Conservation (phyloP, 352 stramenopile genomes). For the Aphanomyces cochlioides region DNA sequence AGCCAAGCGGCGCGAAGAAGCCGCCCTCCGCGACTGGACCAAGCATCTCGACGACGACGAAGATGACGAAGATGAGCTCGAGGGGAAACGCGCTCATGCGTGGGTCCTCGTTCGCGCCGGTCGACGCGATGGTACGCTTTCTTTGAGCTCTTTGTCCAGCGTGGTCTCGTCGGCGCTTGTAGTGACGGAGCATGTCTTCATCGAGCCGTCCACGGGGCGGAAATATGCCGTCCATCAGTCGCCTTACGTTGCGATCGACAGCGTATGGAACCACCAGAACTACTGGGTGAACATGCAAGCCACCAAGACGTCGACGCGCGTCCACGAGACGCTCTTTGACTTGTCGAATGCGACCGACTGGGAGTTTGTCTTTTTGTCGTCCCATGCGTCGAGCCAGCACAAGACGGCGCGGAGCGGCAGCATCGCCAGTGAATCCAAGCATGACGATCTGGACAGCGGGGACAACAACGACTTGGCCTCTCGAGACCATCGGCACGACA, state of each 20-base stretch:
- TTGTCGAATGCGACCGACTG: conserved; percentile 81
- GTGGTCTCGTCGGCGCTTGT: too few relatives aligned
- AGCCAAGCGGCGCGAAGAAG: conserved; percentile 25
- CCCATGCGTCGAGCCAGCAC: conserved; percentile 46
- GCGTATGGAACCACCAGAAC: conserved; percentile 93
- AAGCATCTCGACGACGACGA: conserved; percentile 53
- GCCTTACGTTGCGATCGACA: conserved; percentile 87
- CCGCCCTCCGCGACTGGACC: conserved; percentile 39
- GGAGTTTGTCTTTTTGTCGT: conserved; percentile 89
- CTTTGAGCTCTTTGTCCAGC: neutral
- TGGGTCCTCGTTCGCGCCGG: conserved; percentile 91
- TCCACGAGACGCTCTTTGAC: conserved; percentile 74
- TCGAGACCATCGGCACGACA: conserved; percentile 22
- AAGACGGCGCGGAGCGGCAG: conserved; percentile 34
- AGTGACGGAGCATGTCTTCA: conserved; percentile 79
- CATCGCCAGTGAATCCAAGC: conserved; percentile 22
- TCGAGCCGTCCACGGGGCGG: conserved; percentile 90
- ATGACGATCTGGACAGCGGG: conserved; percentile 25
- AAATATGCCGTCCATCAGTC: conserved; percentile 69
- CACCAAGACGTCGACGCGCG: neutral
- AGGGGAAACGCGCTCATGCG: conserved; percentile 75
- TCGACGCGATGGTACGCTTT: conserved; percentile 60
- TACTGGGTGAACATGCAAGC: conserved; percentile 95
- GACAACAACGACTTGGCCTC: too few relatives aligned
- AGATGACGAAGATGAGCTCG: conserved; percentile 66